Evolutionary conservation across 768 basidiomycete genomes (phyloP), one percentile per base, ranked within the genome.

Genomic region (Calvatia gigantea): DNA sequence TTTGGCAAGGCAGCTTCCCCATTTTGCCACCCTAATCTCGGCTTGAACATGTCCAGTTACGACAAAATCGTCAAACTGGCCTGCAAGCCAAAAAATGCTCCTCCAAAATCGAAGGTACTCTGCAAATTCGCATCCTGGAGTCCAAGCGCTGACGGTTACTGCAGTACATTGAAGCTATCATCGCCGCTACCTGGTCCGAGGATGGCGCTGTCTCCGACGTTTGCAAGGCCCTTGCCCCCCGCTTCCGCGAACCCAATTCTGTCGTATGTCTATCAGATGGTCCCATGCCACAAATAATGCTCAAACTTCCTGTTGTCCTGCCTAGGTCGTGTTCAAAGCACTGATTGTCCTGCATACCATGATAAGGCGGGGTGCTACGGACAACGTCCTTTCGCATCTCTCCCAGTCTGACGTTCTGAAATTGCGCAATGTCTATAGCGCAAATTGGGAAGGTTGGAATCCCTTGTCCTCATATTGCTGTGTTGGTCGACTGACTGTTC

Each of bases 301-400:
- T 42, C 21, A 42, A 23, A 19, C 25, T 51, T 25, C 9, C 27
- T 61, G 41, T 43, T 52, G 37, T 41, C 46, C 29, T 37, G 53
- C 38, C n/a, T 63, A 97, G 94, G 81, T 98, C 61, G 94, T 92
- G n/a, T 98, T 98, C 83, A 99, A 99, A 67, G 94, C 94, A 0
- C 76, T 98, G 61, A 87, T 99, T 63, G 92, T 96, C 3, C 76
- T 98, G 6, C 97, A 99, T 68, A 92, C 87, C 29, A 94, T 99
- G 91, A 91, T 98, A 67, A 85, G 97, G 25, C 93, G 91, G 58
- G 97, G 97, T n/a, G 81, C 91, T 2, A 97, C 95, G 5, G 94
- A 98, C 75, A 92, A 94, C 66, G 83, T 98, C 11, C 80, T 98
- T 17, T 76, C 82, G 11, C 88, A 94, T 70, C 81, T 98, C 35